A percentile compares a stretch with the other conserved stretches of the same genome.
These are phyloP conservation scores for Dalbergia cultrata DNA, from an alignment of 306 rosid species.

Conservation along the genomic window DNA sequence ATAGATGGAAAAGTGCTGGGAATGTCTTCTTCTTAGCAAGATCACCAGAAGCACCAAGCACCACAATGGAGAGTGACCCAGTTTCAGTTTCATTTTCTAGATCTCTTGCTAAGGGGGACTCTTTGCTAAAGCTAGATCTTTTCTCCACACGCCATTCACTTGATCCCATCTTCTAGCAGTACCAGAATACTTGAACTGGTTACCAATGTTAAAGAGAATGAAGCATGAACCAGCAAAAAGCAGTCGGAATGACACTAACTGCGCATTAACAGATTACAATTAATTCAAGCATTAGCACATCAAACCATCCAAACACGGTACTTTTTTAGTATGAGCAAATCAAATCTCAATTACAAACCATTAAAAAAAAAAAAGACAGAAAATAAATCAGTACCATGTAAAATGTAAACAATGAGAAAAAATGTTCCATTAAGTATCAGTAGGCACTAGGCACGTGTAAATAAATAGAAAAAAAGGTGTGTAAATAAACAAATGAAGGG, in stretches of 20 bases:
- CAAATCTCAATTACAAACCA: constrained; percentile 13
- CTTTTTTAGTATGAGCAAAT: neutral
- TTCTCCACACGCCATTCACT: constrained; percentile 67
- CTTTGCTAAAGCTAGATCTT: constrained; percentile 51
- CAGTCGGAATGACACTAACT: neutral
- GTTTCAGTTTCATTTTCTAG: constrained; percentile 61
- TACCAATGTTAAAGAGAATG: neutral
- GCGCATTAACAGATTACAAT: neutral
- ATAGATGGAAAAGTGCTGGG: constrained; percentile 91
- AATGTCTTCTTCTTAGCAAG: constrained; percentile 99
- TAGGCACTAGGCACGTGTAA: neutral
- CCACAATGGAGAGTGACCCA: constrained; percentile 81
- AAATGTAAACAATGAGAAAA: neutral
- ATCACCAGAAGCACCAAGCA: constrained; percentile 99
- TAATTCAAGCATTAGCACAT: neutral
- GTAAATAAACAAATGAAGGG: neutral
- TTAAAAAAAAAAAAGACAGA: neutral
- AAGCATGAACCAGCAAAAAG: neutral
- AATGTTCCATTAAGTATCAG: neutral
- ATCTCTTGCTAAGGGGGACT: constrained; percentile 58
- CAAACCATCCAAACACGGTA: constrained; percentile 16
- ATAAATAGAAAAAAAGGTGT: neutral
- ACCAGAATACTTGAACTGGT: constrained; percentile 35
- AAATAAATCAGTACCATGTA: neutral
- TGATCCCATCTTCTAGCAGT: constrained; percentile 66